These are phyloP conservation scores for Boletus sp. DNA, from an alignment of 1,284 basidiomycete species.

Conservation along the genomic window DNA sequence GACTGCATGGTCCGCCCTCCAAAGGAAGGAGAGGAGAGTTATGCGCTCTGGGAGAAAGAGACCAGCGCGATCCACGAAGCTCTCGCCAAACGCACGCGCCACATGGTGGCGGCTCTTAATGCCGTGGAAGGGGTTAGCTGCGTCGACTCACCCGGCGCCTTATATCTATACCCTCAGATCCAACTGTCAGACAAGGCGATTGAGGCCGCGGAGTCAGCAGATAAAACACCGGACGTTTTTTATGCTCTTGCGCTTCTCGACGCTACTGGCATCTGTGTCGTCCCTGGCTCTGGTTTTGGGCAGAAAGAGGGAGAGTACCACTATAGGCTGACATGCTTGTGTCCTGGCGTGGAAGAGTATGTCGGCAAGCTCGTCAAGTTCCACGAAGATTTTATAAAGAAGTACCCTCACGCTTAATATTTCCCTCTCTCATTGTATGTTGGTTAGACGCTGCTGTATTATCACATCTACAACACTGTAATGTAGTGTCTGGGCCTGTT, in stretches of 20 bases:
- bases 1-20: constrained; percentile 90
- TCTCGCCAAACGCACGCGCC: constrained; percentile 65
- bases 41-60: constrained; percentile 77
- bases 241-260: constrained; percentile 83
- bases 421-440: neutral
- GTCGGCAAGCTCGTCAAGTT: constrained; percentile 81
- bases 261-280: constrained; percentile 88
- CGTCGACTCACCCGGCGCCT: constrained; percentile 84
- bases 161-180: constrained; percentile 84
- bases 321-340: constrained; percentile 84
- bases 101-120: constrained; percentile 78
- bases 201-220: constrained; percentile 64
- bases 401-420: constrained; percentile 44
- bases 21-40: constrained; percentile 67
- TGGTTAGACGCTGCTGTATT: neutral
- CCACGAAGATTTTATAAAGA: constrained; percentile 73
- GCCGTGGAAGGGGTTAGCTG: constrained; percentile 78
- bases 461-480: constrained; percentile 5
- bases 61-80: constrained; percentile 74
- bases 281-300: constrained; percentile 90
- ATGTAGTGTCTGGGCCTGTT: neutral
- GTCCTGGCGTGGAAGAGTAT: constrained; percentile 88
- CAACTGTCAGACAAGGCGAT: constrained; percentile 68
- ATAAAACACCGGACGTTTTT: constrained; percentile 83
- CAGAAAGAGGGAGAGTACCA: constrained; percentile 86